Base-by-base conservation (phyloP, 2,329 filamentous ascomycete species). In the Aphanoascus verrucosus region DNA sequence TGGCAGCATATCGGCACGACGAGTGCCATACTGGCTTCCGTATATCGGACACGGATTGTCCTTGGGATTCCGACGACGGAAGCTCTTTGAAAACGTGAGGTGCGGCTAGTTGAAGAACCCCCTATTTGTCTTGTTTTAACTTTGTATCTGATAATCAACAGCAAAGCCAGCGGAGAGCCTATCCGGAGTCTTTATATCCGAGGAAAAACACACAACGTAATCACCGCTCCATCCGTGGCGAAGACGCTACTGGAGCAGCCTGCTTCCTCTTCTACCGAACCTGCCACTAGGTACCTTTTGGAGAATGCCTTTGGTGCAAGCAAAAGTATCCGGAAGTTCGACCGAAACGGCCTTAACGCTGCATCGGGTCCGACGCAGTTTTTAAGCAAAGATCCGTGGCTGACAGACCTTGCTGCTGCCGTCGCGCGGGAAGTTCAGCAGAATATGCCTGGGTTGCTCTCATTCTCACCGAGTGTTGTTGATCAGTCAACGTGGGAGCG, bases 401-500 rank as follows among this genome's bases (percentile, higher is more conserved):
- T 79, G 19, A 67, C 71, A 2, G 67, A 70, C 45, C 63, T 73
- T 55, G 63, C 75, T 1, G 59, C 63, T 3, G 55, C 58, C 12
- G 71, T 69, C 5, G 70, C 67, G 44, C 64, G 58, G 38, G 67
- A 66, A 53, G 65, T 75, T 5, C 67, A 76, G 56, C 63, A 66
- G 5, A 70, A 74, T 15, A 69, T 78, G 9, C 75, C 77, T 3
- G 76, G 79, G 51, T 64, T 85, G 34, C 73, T 84, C 38, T 80
- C 79, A 0, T 83, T 82, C 59, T 75, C 74, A 37, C 69, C 74
- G 6, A 82, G 79, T 15, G 68, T 75, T 1, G 78, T 85, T 20
- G 82, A 85, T 60, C 79, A 83, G 56, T 73, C 74, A 59, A 70
- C 71, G 1, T 85, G 82, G 82, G 82, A 85, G 62, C 74, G 79